phyloP scores from a whole-genome alignment of 2,329 filamentous ascomycete genomes.

The Talaromyces sp. region DNA sequence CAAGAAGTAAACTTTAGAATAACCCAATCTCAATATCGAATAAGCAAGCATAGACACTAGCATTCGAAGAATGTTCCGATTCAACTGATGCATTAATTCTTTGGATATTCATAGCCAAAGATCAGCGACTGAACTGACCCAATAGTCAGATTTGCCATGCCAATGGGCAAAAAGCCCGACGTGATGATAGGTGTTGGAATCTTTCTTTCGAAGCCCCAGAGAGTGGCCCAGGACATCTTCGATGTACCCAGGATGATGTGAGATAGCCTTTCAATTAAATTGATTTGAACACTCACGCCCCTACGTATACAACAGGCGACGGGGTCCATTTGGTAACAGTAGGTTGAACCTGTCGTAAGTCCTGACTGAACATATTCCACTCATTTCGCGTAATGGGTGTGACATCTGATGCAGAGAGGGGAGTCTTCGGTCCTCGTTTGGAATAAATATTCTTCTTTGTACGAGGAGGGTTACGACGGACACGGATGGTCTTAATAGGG shows the following conservation, averaged over 20 bases:
- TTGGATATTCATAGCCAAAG: background rate
- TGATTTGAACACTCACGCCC: slow-evolving; percentile 23
- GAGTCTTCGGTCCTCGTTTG: slow-evolving; percentile 42
- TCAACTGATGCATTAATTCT: background rate
- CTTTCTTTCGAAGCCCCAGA: background rate
- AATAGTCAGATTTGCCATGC: background rate
- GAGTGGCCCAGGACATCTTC: background rate
- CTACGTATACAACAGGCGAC: slow-evolving; percentile 35
- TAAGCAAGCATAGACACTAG: background rate
- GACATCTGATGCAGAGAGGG: slow-evolving; percentile 46
- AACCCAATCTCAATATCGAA: slow-evolving; percentile 14
- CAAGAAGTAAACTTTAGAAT: background rate
- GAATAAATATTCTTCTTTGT: slow-evolving; percentile 19
- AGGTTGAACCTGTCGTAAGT: slow-evolving; percentile 33
- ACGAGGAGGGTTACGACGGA: slow-evolving; percentile 24
- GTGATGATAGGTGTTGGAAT: background rate
- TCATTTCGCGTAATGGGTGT: slow-evolving; percentile 47
- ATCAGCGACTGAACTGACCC: background rate
- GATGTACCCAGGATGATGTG: background rate
- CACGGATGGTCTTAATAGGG: slow-evolving; percentile 27
- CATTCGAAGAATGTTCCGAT: background rate
- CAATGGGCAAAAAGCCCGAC: background rate
- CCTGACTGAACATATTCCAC: slow-evolving; percentile 45
- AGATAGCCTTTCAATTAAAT: background rate
- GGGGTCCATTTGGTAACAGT: slow-evolving; percentile 43